phyloP scores from a whole-genome alignment of 495 filamentous ascomycete species.

The Sabuloglossum arenarium region DNA sequence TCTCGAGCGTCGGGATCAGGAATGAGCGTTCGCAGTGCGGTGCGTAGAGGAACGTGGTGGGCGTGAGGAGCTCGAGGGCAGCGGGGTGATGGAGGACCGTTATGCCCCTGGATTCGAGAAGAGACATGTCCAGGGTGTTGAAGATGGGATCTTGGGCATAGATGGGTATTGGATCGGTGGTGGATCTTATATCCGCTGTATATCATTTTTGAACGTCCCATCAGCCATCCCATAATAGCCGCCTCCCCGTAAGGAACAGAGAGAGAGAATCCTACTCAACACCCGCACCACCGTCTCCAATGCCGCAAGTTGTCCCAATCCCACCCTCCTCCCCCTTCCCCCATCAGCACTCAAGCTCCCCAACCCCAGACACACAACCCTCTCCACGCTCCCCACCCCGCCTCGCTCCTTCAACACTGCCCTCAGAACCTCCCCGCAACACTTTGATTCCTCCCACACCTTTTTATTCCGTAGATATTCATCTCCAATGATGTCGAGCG shows the following conservation, averaged over 20 bases:
- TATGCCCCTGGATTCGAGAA: slow-evolving; percentile 27
- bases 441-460: not conserved
- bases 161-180: slow-evolving; percentile 8
- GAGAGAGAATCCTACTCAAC: not conserved
- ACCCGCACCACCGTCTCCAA: not conserved
- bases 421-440: not conserved
- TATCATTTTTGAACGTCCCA: not conserved
- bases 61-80: slow-evolving; percentile 31
- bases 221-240: not conserved
- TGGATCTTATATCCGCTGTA: not conserved
- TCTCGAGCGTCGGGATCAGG: slow-evolving; percentile 1
- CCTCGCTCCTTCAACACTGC: not conserved
- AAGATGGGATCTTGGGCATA: slow-evolving; percentile 55
- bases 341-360: not conserved
- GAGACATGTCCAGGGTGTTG: slow-evolving; percentile 32
- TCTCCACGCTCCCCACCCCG: not conserved
- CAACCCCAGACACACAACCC: not conserved
- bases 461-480: not conserved
- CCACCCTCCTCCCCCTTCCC: not conserved
- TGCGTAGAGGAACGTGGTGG: slow-evolving; percentile 33
- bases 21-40: slow-evolving; percentile 8
- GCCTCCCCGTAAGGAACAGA: not conserved
- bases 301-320: not conserved
- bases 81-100: slow-evolving; percentile 32
- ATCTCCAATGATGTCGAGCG: not conserved